Percentiles rank a stretch among this genome's conserved stretches.
Conservation (phyloP, 257 asterid genomes). For the Petrea volubilis region DNA sequence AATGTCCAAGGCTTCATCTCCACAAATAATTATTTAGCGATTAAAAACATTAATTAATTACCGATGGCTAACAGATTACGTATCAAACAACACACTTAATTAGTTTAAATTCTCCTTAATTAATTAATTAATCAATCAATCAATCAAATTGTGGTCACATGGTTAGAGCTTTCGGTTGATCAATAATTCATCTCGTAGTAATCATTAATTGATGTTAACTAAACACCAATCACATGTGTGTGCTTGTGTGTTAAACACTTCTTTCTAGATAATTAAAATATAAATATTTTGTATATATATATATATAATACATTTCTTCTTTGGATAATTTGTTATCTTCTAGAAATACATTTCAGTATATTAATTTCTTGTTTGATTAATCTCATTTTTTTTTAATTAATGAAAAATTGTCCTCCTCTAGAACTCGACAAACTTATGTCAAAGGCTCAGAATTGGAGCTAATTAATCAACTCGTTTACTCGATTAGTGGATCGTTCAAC, state of each 20-base stretch:
- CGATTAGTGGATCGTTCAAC: conserved; percentile 39
- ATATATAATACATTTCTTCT: too few relatives aligned
- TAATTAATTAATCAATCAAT: neutral
- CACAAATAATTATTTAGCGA: neutral
- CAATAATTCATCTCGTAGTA: neutral
- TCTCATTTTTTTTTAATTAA: too few relatives aligned
- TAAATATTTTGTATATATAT: too few relatives aligned
- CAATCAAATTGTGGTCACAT: too few relatives aligned
- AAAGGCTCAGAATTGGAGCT: neutral
- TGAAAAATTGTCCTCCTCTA: conserved; percentile 22
- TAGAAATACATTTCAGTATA: too few relatives aligned
- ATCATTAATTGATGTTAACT: neutral
- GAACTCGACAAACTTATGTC: conserved; percentile 20
- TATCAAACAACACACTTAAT: neutral
- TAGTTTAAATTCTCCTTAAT: neutral
- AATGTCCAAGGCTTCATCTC: too few relatives aligned
- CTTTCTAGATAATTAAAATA: too few relatives aligned
- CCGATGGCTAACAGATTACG: neutral
- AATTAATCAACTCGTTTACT: conserved; percentile 30
- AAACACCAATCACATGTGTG: neutral
- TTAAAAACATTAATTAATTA: neutral
- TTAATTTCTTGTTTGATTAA: too few relatives aligned
- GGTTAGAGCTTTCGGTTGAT: neutral
- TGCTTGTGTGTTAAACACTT: too few relatives aligned
- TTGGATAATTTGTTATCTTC: too few relatives aligned